These are phyloP conservation scores for Tolypocladium amazonense DNA, from an alignment of 2,329 filamentous ascomycete genomes.

Conservation along the genomic window DNA sequence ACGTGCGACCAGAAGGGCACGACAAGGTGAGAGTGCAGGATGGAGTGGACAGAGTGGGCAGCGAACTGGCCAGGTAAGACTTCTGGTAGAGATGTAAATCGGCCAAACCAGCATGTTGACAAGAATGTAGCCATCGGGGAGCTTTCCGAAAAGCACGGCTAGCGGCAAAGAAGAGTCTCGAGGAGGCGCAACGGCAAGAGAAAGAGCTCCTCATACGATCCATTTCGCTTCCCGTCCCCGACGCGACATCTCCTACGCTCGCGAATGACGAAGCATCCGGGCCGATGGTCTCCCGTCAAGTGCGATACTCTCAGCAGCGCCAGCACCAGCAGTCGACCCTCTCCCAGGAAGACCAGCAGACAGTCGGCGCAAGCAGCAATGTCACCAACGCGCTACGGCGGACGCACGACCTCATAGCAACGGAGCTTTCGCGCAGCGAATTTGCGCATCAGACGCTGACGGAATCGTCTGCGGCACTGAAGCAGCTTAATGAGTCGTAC, in stretches of 20 bases:
- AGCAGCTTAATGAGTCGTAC: slow-evolving; percentile 72
- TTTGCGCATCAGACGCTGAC: slow-evolving; percentile 85
- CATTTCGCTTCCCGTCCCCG: slow-evolving; percentile 35
- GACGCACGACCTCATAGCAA: slow-evolving; percentile 77
- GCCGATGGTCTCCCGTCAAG: slow-evolving; percentile 8
- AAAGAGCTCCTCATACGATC: slow-evolving; percentile 64
- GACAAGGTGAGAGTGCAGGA: slow-evolving; percentile 58
- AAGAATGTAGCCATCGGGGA: slow-evolving; percentile 35
- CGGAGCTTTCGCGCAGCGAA: slow-evolving; percentile 73
- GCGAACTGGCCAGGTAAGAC: slow-evolving; percentile 59
- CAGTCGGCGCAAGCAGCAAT: slow-evolving; percentile 66
- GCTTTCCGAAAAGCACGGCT: slow-evolving; percentile 77
- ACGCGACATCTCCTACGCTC: slow-evolving; percentile 18
- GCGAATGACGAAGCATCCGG: slow-evolving; percentile 12
- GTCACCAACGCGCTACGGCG: slow-evolving; percentile 75
- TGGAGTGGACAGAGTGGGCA: slow-evolving; percentile 52
- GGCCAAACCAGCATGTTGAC: background rate
- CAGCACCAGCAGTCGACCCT: slow-evolving; percentile 25
- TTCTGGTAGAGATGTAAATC: background rate
- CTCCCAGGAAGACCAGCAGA: slow-evolving; percentile 60
- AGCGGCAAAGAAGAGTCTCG: slow-evolving; percentile 63
- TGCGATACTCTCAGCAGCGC: slow-evolving; percentile 17
- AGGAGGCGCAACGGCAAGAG: slow-evolving; percentile 64
- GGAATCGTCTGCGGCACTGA: slow-evolving; percentile 74
- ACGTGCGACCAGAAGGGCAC: slow-evolving; percentile 43